Conservation (phyloP, 306 rosid genomes). For the Senna siamea region DNA sequence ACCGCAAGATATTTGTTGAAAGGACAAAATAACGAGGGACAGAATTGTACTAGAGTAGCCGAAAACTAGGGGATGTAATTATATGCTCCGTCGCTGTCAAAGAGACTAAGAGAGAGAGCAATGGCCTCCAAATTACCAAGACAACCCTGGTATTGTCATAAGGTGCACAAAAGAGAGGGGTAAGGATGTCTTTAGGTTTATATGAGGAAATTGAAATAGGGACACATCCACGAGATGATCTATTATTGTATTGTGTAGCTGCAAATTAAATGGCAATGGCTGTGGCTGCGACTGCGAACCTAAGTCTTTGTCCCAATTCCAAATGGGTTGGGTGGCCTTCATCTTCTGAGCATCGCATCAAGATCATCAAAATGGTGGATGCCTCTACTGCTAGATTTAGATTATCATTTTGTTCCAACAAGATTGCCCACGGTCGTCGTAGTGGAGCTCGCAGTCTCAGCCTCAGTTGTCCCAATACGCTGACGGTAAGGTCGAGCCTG, state of each 20-base stretch:
- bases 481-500: conserved; percentile 65
- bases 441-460: not conserved
- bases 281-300: conserved; percentile 35
- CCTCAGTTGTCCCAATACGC: not conserved
- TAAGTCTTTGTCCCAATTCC: conserved; percentile 47
- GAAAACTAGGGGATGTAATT: not conserved
- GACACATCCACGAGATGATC: too few relatives aligned
- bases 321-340: conserved; percentile 27
- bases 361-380: conserved; percentile 21
- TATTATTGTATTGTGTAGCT: too few relatives aligned
- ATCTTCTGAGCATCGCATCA: not conserved
- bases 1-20: not conserved
- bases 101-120: not conserved
- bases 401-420: conserved; percentile 12
- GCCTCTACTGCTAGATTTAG: not conserved
- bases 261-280: conserved; percentile 53
- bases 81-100: conserved; percentile 15
- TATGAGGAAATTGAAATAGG: not conserved
- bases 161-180: not conserved
- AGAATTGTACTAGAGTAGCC: conserved; percentile 11
- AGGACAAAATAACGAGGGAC: conserved; percentile 2
- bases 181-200: not conserved
- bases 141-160: not conserved
- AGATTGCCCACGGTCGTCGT: conserved; percentile 21
- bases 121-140: not conserved